A percentile compares a stretch with the other conserved stretches of the same genome.
Evolutionary conservation across 345 rosid genomes (phyloP).

Genomic region (Cardiospermum halicacabum): DNA sequence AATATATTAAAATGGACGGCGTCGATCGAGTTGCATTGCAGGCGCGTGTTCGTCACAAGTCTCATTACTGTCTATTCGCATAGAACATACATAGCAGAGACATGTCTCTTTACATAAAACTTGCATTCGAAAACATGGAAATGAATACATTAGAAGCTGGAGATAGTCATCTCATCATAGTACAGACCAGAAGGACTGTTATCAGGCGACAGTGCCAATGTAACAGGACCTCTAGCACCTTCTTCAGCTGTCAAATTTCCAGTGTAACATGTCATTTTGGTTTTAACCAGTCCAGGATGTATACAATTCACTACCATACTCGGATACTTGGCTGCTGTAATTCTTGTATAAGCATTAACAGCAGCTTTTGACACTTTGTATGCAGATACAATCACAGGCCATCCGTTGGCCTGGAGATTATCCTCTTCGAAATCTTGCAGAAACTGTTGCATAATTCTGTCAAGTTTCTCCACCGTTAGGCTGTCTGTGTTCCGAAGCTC

Average conservation of each 20-base stretch:
- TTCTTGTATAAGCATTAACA: not conserved
- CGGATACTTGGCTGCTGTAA: slow-evolving; percentile 4
- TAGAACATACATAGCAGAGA: not conserved
- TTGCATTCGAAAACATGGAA: not conserved
- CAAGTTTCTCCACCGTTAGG: slow-evolving; percentile 17
- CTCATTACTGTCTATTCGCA: slow-evolving; percentile 7
- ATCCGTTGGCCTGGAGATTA: not conserved
- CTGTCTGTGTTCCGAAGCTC: not conserved
- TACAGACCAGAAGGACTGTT: slow-evolving; percentile 6
- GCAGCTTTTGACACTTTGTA: not conserved
- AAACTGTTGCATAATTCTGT: slow-evolving; percentile 12
- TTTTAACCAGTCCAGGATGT: slow-evolving; percentile 11
- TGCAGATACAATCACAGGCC: not conserved
- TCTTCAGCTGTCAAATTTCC: slow-evolving; percentile 6
- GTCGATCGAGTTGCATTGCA: not conserved
- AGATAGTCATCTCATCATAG: slow-evolving; percentile 5
- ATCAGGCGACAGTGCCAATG: slow-evolving; percentile 17
- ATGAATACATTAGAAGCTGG: not conserved
- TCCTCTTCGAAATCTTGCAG: slow-evolving; percentile 4
- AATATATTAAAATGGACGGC: not conserved
- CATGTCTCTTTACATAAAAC: not conserved
- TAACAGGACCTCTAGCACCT: slow-evolving; percentile 18
- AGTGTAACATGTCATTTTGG: slow-evolving; percentile 3
- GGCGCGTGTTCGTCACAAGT: no score
- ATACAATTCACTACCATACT: slow-evolving; percentile 12